phyloP scores from a whole-genome alignment of 352 stramenopile genomes.

The Phytophthora vignae region DNA sequence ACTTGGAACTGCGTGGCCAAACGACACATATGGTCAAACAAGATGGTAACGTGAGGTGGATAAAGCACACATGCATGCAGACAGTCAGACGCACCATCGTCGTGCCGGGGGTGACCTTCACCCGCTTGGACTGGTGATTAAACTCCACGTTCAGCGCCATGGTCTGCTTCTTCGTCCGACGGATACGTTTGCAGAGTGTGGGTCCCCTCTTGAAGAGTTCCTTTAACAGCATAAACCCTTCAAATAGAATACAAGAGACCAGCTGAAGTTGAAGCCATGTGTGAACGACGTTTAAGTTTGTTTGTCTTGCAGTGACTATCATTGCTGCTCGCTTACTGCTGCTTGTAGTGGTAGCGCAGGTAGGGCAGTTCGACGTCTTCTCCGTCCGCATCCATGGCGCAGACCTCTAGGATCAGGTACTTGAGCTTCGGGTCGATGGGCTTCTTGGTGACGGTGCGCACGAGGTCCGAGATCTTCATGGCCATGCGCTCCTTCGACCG shows the following conservation, averaged over 20 bases:
- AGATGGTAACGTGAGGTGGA: neutral
- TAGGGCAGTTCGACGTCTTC: slow-evolving; percentile 98
- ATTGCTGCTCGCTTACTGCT: slow-evolving; percentile 30
- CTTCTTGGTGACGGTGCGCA: slow-evolving; percentile 97
- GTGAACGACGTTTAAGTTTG: neutral
- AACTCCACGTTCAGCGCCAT: slow-evolving; percentile 87
- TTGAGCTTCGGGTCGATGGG: slow-evolving; percentile 94
- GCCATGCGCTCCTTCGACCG: slow-evolving; percentile 94
- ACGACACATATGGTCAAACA: neutral
- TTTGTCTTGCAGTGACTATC: too few relatives aligned
- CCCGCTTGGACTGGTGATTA: slow-evolving; percentile 74
- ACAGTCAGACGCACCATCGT: slow-evolving; percentile 61
- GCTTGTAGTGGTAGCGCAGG: slow-evolving; percentile 89
- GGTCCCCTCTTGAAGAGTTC: too few relatives aligned
- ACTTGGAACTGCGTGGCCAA: slow-evolving; percentile 70
- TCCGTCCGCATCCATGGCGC: slow-evolving; percentile 95
- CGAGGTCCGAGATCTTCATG: slow-evolving; percentile 97
- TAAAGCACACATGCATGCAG: neutral
- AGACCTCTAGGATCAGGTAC: slow-evolving; percentile 97
- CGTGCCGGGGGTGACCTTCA: slow-evolving; percentile 75
- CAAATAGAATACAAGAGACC: neutral
- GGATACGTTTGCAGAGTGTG: neutral
- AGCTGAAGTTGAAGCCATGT: slow-evolving; percentile 1
- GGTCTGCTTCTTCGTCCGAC: slow-evolving; percentile 1
- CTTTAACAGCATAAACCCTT: slow-evolving; percentile 7